Conservation (phyloP, 306 rosid species). For the Cicer pinnatifidum region DNA sequence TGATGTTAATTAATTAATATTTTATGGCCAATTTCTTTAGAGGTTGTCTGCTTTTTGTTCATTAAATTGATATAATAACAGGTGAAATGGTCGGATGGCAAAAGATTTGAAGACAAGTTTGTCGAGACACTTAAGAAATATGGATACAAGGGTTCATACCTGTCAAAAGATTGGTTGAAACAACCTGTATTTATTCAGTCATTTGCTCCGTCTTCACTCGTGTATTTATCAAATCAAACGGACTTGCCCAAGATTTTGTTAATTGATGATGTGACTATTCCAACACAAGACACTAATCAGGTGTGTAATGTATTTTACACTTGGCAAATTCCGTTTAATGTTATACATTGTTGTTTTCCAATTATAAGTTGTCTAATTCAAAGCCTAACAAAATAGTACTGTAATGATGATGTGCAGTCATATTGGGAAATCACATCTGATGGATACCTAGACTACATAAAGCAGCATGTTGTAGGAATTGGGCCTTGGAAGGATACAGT, state of each 20-base stretch:
- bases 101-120: conserved; percentile 83
- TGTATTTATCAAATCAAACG: conserved; percentile 68
- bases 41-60: conserved; percentile 39
- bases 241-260: conserved; percentile 77
- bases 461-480: conserved; percentile 78
- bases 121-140: conserved; percentile 80
- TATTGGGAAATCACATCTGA: conserved; percentile 93
- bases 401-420: conserved; percentile 62
- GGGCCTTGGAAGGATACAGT: conserved; percentile 96
- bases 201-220: conserved; percentile 89
- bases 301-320: conserved; percentile 44
- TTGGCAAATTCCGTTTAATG: conserved; percentile 13
- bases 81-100: conserved; percentile 79
- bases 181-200: conserved; percentile 89
- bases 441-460: conserved; percentile 67
- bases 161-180: conserved; percentile 83
- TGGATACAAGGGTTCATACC: conserved; percentile 84
- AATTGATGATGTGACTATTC: conserved; percentile 63
- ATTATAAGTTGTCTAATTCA: conserved; percentile 17
- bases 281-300: conserved; percentile 93
- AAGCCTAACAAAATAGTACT: conserved; percentile 32
- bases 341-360: conserved; percentile 6
- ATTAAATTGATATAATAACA: conserved; percentile 50
- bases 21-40: neutral
- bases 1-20: neutral